These are phyloP conservation scores for Nicotiana attenuata DNA, from an alignment of 257 asterid genomes.

Conservation along the genomic window DNA sequence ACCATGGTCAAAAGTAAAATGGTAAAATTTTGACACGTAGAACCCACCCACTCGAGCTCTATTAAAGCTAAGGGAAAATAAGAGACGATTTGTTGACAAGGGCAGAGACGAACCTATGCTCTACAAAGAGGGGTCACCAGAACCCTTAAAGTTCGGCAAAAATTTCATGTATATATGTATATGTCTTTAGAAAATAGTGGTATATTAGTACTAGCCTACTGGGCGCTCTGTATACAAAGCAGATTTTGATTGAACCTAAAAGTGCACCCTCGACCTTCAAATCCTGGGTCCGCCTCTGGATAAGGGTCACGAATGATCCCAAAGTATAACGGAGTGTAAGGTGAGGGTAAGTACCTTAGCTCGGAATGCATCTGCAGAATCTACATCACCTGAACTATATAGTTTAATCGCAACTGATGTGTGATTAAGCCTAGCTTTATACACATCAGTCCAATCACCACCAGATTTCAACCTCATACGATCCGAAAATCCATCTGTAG, in stretches of 20 bases:
- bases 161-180: no score
- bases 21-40: background rate
- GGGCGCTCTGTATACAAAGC: no score
- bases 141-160: no score
- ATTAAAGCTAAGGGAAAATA: background rate
- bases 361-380: constrained; percentile 28
- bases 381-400: constrained; percentile 18
- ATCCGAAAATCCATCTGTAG: constrained; percentile 49
- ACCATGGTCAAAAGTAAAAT: background rate
- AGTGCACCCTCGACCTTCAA: no score
- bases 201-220: no score
- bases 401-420: constrained; percentile 46
- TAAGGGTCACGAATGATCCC: background rate
- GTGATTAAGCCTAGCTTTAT: constrained; percentile 42
- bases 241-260: no score
- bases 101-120: no score
- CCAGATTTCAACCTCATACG: constrained; percentile 45
- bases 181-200: no score
- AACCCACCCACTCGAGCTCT: background rate
- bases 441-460: constrained; percentile 36
- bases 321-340: background rate
- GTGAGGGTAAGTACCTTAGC: constrained; percentile 31
- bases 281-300: no score
- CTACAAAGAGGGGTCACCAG: no score
- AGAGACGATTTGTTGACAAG: background rate